Base-by-base conservation (phyloP, 495 filamentous ascomycete genomes). In the Tetracladium marchalianum region DNA sequence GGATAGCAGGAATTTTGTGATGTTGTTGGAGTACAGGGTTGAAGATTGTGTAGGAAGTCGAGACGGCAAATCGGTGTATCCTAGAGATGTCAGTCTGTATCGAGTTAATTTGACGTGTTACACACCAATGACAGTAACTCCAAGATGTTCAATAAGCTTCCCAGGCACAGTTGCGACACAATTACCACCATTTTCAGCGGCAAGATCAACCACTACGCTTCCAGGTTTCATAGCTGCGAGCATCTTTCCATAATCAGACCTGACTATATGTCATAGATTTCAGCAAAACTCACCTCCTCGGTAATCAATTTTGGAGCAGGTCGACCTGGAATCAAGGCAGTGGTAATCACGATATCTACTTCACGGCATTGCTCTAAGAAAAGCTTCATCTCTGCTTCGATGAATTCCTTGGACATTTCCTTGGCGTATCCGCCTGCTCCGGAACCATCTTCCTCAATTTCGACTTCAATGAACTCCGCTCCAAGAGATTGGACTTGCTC, bases 381-480 rank as follows among this genome's bases (percentile, higher is more conserved):
- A 19, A 90, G 70, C 60, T 82, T 87, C 85, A 87, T 89, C 57
- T 90, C 85, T 7, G 85, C 85, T 48, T 84, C 85, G 58, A 87
- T 85, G 59, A 90, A 90, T 59, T 88, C 85, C 52, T 85, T 84
- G 43, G 84, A 87, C 85, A 90, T 90, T 56, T 85, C 83, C 53
- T 90, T 90, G 32, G 81, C 84, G 49, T 90, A 90, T 10, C 85
- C 85, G 16, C 85, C 85, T 12, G 81, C 73, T 1, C 85, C 85
- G n/a, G 82, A 73, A 11, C 85, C 85, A 47, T 89, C 85, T 62
- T 90, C 85, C 47, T 87, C 60, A n/a, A 90, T 68, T 27, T 87
- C 82, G 16, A 90, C 85, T 59, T 89, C 85, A 52, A 90, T 72
- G 57, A 89, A 89, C 48, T 90, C 85, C 8, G 85, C 85, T 11